Evolutionary conservation across 78 protist species (phyloP).

Genomic region (Dictyostelium brefeldianum): DNA sequence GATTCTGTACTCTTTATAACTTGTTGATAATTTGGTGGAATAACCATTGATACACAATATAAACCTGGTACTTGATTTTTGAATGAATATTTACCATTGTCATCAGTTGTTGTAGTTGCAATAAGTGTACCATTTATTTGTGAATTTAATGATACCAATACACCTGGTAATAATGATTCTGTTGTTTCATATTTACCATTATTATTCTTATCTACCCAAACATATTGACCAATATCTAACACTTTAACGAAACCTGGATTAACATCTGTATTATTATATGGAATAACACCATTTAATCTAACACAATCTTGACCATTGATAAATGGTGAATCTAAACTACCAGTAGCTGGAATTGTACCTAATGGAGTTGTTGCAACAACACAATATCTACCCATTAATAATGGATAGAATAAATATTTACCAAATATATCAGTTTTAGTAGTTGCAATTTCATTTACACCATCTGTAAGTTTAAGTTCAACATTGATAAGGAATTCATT

Average conservation of each 20-base stretch:
- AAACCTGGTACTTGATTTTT: conserved; percentile 18
- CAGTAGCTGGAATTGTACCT: not conserved
- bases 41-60: conserved; percentile 12
- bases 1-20: conserved; percentile 3
- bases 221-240: not conserved
- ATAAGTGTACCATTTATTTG: not conserved
- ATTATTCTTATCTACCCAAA: conserved; percentile 13
- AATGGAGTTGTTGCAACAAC: not conserved
- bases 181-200: conserved; percentile 3
- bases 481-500: not conserved
- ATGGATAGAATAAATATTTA: conserved; percentile 13
- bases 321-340: not conserved
- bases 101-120: not conserved
- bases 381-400: conserved; percentile 26
- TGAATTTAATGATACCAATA: not conserved
- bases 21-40: not conserved
- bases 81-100: conserved; percentile 2
- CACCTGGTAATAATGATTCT: conserved; percentile 16
- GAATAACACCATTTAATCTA: not conserved
- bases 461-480: not conserved
- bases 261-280: not conserved
- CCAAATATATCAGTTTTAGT: conserved; percentile 44
- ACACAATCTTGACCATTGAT: conserved; percentile 2
- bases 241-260: conserved; percentile 37
- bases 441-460: not conserved